These are phyloP conservation scores for Myriosclerotinia scirpicola DNA, from an alignment of 2,329 filamentous ascomycete genomes.

Conservation along the genomic window DNA sequence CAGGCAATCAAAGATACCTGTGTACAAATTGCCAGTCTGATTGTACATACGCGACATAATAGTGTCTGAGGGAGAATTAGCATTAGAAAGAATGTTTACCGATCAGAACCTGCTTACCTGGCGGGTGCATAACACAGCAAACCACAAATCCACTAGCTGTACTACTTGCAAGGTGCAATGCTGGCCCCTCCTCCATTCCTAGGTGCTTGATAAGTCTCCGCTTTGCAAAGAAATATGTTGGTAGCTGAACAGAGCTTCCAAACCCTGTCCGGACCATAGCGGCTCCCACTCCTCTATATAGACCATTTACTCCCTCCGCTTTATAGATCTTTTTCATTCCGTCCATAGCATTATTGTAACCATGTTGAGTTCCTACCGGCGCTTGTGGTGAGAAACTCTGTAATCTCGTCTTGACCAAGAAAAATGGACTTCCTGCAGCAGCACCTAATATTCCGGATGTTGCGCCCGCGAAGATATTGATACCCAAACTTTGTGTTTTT, in stretches of 20 bases:
- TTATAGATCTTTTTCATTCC: constrained; percentile 78
- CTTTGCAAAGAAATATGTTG: constrained; percentile 98
- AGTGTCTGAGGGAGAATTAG: constrained; percentile 60
- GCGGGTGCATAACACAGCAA: constrained; percentile 96
- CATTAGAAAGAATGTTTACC: background rate
- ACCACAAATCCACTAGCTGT: constrained; percentile 92
- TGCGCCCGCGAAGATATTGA: constrained; percentile 94
- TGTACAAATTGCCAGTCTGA: constrained; percentile 97
- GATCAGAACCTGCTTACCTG: constrained; percentile 55
- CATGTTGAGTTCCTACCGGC: constrained; percentile 95
- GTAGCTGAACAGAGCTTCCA: constrained; percentile 91
- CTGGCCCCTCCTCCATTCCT: constrained; percentile 86
- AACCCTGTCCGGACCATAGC: constrained; percentile 97
- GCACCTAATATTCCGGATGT: constrained; percentile 87
- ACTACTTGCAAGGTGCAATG: constrained; percentile 85
- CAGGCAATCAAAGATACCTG: constrained; percentile 87
- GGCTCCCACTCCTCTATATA: constrained; percentile 88
- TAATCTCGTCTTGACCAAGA: constrained; percentile 93
- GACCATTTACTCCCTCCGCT: constrained; percentile 72
- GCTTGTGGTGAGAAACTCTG: constrained; percentile 92
- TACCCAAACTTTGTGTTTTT: constrained; percentile 75
- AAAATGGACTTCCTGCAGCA: constrained; percentile 92
- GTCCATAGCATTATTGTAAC: constrained; percentile 82
- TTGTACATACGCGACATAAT: constrained; percentile 99
- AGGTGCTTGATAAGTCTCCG: constrained; percentile 76